These are phyloP conservation scores for Irpex rosettiformis DNA, from an alignment of 1,284 basidiomycete species.

Conservation along the genomic window DNA sequence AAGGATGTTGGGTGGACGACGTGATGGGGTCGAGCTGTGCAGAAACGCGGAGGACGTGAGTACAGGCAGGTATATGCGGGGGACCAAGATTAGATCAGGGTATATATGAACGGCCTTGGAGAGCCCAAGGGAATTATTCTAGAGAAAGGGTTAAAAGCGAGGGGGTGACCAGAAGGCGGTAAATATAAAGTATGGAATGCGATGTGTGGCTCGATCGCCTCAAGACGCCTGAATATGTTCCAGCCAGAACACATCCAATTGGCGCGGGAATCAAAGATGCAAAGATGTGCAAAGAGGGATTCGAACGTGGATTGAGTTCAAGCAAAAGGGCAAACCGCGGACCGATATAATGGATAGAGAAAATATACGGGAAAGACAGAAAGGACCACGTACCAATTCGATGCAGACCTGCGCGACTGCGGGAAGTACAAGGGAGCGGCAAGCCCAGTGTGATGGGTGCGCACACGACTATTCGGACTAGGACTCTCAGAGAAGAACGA, in stretches of 20 bases:
- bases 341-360: constrained; percentile 10
- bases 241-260: constrained; percentile 18
- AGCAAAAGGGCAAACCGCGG: constrained; percentile 4
- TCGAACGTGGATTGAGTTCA: constrained; percentile 23
- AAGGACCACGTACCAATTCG: constrained; percentile 25
- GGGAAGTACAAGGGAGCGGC: constrained; percentile 25
- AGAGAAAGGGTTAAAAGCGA: constrained; percentile 4
- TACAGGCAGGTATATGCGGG: constrained; percentile 6
- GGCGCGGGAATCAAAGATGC: constrained; percentile 16
- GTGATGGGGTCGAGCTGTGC: constrained; percentile 17
- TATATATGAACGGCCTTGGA: constrained; percentile 10
- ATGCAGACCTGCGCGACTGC: constrained; percentile 19
- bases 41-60: constrained; percentile 18
- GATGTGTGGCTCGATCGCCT: constrained; percentile 10
- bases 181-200: constrained; percentile 6
- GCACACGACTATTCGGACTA: constrained; percentile 11
- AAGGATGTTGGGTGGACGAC: constrained; percentile 21
- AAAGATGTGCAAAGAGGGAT: constrained; percentile 5
- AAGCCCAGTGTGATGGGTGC: constrained; percentile 14
- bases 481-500: constrained; percentile 18
- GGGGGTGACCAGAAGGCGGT: constrained; percentile 3
- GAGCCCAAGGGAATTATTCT: constrained; percentile 6
- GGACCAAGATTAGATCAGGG: constrained; percentile 7
- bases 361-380: constrained; percentile 16
- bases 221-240: constrained; percentile 19